These are phyloP conservation scores for Candida parachauliodes DNA, from an alignment of 805 yeast genomes.

Conservation along the genomic window DNA sequence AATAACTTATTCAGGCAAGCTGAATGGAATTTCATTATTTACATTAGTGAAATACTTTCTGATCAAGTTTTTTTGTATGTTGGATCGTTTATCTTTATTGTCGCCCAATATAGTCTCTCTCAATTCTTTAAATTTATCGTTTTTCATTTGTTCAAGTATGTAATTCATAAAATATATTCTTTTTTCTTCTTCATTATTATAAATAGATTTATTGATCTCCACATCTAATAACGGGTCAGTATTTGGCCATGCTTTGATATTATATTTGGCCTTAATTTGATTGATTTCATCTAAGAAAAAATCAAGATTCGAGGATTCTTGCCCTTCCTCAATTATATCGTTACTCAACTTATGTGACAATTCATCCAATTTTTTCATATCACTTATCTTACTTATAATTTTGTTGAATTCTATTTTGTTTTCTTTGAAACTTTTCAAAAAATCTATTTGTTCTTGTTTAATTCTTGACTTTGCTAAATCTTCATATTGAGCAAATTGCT, in stretches of 20 bases:
- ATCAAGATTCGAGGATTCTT: slow-evolving; percentile 5
- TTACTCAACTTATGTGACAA: slow-evolving; percentile 1
- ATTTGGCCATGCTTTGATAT: slow-evolving; percentile 39
- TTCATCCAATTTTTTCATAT: slow-evolving; percentile 32
- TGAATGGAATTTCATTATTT: slow-evolving; percentile 23
- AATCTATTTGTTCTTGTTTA: slow-evolving; percentile 57
- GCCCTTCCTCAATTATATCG: slow-evolving; percentile 4
- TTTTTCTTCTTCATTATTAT: slow-evolving; percentile 25
- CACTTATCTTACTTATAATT: slow-evolving; percentile 33
- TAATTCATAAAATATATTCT: slow-evolving; percentile 24
- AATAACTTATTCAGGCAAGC: slow-evolving; percentile 5
- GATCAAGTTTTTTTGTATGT: slow-evolving; percentile 66
- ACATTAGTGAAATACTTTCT: slow-evolving; percentile 55
- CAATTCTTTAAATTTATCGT: slow-evolving; percentile 20
- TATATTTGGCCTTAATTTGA: slow-evolving; percentile 34
- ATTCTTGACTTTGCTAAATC: slow-evolving; percentile 68
- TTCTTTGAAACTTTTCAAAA: slow-evolving; percentile 51
- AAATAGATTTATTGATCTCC: slow-evolving; percentile 25
- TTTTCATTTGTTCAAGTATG: slow-evolving; percentile 30
- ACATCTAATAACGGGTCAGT: slow-evolving; percentile 36
- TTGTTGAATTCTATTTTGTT: slow-evolving; percentile 31
- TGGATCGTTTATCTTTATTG: slow-evolving; percentile 21
- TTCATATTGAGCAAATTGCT: slow-evolving; percentile 80
- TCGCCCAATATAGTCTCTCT: slow-evolving; percentile 3
- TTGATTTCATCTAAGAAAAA: slow-evolving; percentile 28